A percentile compares a stretch with the other conserved stretches of the same genome.
phyloP scores from a whole-genome alignment of 2,329 filamentous ascomycete species.

The Botryosphaeria agaves region DNA sequence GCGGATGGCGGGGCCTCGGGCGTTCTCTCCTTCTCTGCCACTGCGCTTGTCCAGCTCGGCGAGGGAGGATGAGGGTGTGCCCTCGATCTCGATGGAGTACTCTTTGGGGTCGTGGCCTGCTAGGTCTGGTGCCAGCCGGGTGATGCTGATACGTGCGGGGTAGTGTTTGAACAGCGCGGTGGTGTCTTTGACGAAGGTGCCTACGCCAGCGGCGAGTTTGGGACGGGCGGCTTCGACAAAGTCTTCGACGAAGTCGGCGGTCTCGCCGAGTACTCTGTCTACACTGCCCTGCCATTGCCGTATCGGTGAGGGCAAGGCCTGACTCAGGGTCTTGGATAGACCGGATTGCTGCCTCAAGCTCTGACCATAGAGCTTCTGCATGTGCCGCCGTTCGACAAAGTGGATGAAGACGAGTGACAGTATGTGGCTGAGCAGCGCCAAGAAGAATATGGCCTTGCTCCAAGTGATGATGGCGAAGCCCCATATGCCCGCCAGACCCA shows the following conservation, averaged over 20 bases:
- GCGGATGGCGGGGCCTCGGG: conserved; percentile 45
- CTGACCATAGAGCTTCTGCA: conserved; percentile 91
- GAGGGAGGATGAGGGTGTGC: conserved; percentile 36
- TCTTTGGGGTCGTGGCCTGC: conserved; percentile 63
- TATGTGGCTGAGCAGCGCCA: conserved; percentile 73
- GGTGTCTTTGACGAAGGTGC: conserved; percentile 74
- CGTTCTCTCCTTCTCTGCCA: conserved; percentile 56
- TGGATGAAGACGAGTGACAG: conserved; percentile 78
- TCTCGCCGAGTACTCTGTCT: conserved; percentile 73
- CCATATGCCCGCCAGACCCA: conserved; percentile 91
- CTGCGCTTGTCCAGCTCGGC: conserved; percentile 42
- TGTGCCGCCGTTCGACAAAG: conserved; percentile 87
- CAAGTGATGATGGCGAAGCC: conserved; percentile 86
- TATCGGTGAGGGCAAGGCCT: conserved; percentile 68
- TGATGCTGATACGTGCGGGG: conserved; percentile 70
- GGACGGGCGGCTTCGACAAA: conserved; percentile 73
- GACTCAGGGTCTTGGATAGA: conserved; percentile 77
- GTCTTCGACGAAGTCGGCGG: conserved; percentile 78
- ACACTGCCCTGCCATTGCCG: conserved; percentile 72
- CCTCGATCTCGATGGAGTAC: conserved; percentile 62
- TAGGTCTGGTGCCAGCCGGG: conserved; percentile 60
- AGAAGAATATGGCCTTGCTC: conserved; percentile 69
- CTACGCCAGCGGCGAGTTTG: conserved; percentile 72
- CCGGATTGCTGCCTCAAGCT: conserved; percentile 75
- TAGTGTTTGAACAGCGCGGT: conserved; percentile 78